Evolutionary conservation across 2,329 filamentous ascomycete genomes (phyloP), one percentile per base, ranked within the genome.

Genomic region (Exophiala dermatitidis): DNA sequence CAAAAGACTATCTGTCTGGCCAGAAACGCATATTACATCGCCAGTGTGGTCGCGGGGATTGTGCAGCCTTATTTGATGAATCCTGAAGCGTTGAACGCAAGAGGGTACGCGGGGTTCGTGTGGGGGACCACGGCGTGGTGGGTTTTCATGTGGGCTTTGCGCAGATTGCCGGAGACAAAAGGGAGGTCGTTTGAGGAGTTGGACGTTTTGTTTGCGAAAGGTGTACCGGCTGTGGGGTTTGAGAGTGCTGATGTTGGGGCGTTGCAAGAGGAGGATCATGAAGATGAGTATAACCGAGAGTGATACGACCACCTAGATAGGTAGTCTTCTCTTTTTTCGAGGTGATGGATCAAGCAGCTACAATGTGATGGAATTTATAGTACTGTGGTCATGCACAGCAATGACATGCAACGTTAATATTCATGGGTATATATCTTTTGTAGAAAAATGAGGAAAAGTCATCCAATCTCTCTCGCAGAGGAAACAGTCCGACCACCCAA

Each of bases 1-100:
- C 69, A 72, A 6, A 79, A 80, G 67, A 77, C 75, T 0, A 75
- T 79, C n/a, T 75, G 76, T 4, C 67, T 80, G 31, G 74, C 76
- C 1, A 70, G 77, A 7, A 71, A 68, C 45, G 59, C 71, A 31
- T 79, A 78, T 64, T 77, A 80, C 56, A 66, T 77, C 9, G 63
- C 66, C 12, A 69, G 72, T 34, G 75, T 80, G 42, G 57, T 72
- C 33, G 71, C 69, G 59, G 78, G 71, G 8, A 56, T 64, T 36
- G 60, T 64, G 12, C 61, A 68, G 44, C 67, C 66, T 3, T 68
- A 66, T 41, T 62, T 68, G 51, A 64, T 69, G 62, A 68, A 67
- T 40, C 65, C 67, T 1, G 64, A 66, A 0, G 66, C 63, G 3
- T 63, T 62, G 57, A 70, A 77, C 44, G 64, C 69, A 26, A 67